Base-by-base conservation (phyloP, 192 early-diverging fungal species). In the Mortierella alpina region DNA sequence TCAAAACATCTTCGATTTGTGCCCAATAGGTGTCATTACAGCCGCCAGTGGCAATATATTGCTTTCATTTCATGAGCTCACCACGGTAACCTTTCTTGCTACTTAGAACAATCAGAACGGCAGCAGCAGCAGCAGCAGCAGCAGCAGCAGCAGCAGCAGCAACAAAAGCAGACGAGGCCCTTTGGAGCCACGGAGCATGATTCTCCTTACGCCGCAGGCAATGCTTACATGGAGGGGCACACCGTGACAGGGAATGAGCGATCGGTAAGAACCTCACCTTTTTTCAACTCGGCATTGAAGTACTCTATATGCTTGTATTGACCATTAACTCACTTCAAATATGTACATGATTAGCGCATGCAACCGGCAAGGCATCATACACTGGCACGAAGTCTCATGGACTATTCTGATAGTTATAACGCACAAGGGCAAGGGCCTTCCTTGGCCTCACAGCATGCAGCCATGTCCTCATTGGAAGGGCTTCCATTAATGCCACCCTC, bases 181-280 rank as follows among this genome's bases (percentile, higher is more conserved):
- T 59, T 67, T 56, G 44, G 57, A 0, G 63, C 54, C 11, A 8
- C 58, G 5, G 72, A 74, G n/a, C 72, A 74, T 31, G 64, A 74
- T 14, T 7, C 72, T 31, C 18, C 63, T 41, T 74, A 74, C 55
- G 13, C 72, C 39, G 11, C 63, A 39, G 55, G 47, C 39, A 41
- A 46, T 41, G 62, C 54, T n/a, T 58, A 59, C 47, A 58, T 73
- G 52, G 42, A 40, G 10, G 42, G 18, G 18, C 59, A 63, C 47
- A 41, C 42, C n/a, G 60, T 54, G 41, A 4, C 61, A 15, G 22
- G 46, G 4, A 51, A 73, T 58, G 71, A 73, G 8, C n/a, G 71
- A 48, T 39, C 63, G 20, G 71, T 73, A 65, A 57, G 71, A 65
- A 7, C 47, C 6, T 42, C 6, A 6, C n/a, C 12, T 61, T 61